Percentiles rank a stretch among this genome's conserved stretches.
These are phyloP conservation scores for Saccharomycopsis fermentans DNA, from an alignment of 805 yeast species.

Conservation along the genomic window DNA sequence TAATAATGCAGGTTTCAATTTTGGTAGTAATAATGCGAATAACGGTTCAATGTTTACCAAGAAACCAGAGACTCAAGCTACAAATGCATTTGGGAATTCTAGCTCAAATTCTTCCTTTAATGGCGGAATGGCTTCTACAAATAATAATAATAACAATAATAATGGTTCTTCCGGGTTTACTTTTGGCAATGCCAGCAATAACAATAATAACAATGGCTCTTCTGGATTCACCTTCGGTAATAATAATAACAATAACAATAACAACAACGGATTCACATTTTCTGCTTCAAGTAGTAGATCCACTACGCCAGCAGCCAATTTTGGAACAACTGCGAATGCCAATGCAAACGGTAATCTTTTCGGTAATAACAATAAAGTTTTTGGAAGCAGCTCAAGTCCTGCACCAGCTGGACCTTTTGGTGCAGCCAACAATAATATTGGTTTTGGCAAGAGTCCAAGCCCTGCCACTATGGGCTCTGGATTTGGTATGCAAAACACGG, in stretches of 20 bases:
- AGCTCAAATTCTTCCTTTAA: background rate
- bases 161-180: background rate
- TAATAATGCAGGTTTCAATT: background rate
- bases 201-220: background rate
- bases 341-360: background rate
- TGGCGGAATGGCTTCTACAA: background rate
- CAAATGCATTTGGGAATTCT: background rate
- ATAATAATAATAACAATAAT: background rate
- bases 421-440: background rate
- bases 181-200: background rate
- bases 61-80: background rate
- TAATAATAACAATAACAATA: background rate
- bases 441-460: background rate
- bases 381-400: background rate
- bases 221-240: background rate
- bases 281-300: background rate
- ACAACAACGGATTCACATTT: background rate
- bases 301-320: background rate
- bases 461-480: background rate
- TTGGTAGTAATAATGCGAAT: background rate
- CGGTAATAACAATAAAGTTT: background rate
- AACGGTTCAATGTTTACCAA: background rate
- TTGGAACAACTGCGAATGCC: background rate
- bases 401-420: background rate
- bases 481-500: background rate